phyloP scores from a whole-genome alignment of 2,329 filamentous ascomycete genomes.

The Penicillium sp. region DNA sequence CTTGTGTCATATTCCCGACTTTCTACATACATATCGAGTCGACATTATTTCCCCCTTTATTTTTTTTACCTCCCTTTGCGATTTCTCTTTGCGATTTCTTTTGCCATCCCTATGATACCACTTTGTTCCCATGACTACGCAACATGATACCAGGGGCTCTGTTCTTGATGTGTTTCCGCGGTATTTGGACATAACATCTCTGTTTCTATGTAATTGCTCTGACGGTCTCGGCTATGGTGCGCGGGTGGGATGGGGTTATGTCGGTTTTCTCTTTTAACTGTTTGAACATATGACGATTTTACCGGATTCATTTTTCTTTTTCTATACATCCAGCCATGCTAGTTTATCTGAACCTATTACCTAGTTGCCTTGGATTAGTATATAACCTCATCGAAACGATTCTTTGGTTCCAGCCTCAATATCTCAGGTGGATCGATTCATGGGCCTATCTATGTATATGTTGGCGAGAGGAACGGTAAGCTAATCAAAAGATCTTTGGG shows the following conservation, averaged over 20 bases:
- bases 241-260: conserved; percentile 4
- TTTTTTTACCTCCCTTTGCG: conserved; percentile 13
- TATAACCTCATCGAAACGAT: not conserved
- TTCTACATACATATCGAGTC: conserved; percentile 1
- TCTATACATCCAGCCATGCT: conserved; percentile 13
- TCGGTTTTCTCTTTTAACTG: not conserved
- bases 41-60: not conserved
- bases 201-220: conserved; percentile 21
- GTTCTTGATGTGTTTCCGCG: conserved; percentile 21
- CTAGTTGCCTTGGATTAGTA: not conserved
- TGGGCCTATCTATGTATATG: not conserved
- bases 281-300: conserved; percentile 15
- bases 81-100: conserved; percentile 9
- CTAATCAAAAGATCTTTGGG: not conserved
- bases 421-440: not conserved
- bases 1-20: conserved; percentile 5
- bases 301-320: conserved; percentile 6
- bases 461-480: not conserved
- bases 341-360: conserved; percentile 6
- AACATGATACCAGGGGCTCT: conserved; percentile 34
- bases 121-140: conserved; percentile 38
- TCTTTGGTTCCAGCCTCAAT: not conserved
- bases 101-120: conserved; percentile 38
- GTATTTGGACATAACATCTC: conserved; percentile 17
- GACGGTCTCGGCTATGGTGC: conserved; percentile 18